These are phyloP conservation scores for Drechslera avenae DNA, from an alignment of 2,329 filamentous ascomycete species.

Conservation along the genomic window DNA sequence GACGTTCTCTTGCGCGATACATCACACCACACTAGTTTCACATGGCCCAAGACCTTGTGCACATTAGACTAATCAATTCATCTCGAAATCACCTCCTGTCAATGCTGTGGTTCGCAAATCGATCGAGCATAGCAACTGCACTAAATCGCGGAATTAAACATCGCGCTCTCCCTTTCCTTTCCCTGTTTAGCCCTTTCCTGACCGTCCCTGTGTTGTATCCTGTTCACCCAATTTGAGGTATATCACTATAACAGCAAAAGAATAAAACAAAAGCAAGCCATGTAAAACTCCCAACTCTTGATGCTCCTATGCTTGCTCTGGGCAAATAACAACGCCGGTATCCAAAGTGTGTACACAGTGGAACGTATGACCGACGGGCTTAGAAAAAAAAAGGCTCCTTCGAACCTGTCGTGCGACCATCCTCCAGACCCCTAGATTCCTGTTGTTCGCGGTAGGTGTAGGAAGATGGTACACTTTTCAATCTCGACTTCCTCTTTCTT, in stretches of 20 bases:
- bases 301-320: no score
- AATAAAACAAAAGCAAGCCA: conserved; percentile 1
- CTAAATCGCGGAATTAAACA: neutral
- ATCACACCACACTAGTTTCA: no score
- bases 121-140: neutral
- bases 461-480: conserved; percentile 77
- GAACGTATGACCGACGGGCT: neutral
- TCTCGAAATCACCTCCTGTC: no score
- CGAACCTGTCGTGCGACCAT: neutral
- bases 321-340: no score
- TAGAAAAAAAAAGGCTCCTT: neutral
- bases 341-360: no score
- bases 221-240: conserved; percentile 5
- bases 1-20: no score
- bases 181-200: no score
- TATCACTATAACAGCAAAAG: neutral
- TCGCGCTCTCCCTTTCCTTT: neutral
- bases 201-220: no score
- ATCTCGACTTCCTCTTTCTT: conserved; percentile 64
- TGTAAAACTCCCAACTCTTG: neutral
- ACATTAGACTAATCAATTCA: no score
- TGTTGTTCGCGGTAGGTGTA: conserved; percentile 64
- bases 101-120: no score
- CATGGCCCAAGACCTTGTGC: no score
- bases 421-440: conserved; percentile 20